Evolutionary conservation across 192 early-diverging fungal genomes (phyloP), one percentile per base, ranked within the genome.

Genomic region (Backusella circina): DNA sequence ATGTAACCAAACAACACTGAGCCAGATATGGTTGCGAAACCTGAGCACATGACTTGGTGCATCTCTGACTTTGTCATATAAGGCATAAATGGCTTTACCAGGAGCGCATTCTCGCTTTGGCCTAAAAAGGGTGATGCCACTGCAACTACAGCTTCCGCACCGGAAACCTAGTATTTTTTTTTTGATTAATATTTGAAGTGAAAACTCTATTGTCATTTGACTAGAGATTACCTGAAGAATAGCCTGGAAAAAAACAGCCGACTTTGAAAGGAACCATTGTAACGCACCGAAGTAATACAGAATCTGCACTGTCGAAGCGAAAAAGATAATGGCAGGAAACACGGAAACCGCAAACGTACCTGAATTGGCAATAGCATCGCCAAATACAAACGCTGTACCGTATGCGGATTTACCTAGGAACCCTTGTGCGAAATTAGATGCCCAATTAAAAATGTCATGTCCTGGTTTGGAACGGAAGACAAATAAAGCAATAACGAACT

Each of bases 1-100:
- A 92, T 86, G 80, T 95, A 95, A 44, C 86, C 92, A 65, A 89
- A 84, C 35, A 94, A 83, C 12, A 92, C 91, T 3, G 95, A 95
- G 35, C 93, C 95, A 71, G 94, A 90, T 73, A 97, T 91, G 64
- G 95, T 97, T 57, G 95, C 90, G 82, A 97, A 97, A 75, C 95
- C 95, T 65, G 93, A 94, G 7, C 89, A 88, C 92, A 97, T 91
- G 85, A 92, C 88, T 32, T 94, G 89, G 81, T 96, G 94, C 64
- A 97, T 81, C 82, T 97, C 95, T 7, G 94, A 91, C n/a, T 81
- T 85, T 47, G 95, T 97, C 90, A 95, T 91, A 79, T 91, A 89
- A 75, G 90, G 87, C 26, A 97, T 72, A 77, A 93, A 95, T 70
- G 94, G 94, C 65, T 88, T 88, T 41, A 96, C 88, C 72, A 97